Conservation (phyloP, 2,329 filamentous ascomycete genomes). For the Fusarium albidum region DNA sequence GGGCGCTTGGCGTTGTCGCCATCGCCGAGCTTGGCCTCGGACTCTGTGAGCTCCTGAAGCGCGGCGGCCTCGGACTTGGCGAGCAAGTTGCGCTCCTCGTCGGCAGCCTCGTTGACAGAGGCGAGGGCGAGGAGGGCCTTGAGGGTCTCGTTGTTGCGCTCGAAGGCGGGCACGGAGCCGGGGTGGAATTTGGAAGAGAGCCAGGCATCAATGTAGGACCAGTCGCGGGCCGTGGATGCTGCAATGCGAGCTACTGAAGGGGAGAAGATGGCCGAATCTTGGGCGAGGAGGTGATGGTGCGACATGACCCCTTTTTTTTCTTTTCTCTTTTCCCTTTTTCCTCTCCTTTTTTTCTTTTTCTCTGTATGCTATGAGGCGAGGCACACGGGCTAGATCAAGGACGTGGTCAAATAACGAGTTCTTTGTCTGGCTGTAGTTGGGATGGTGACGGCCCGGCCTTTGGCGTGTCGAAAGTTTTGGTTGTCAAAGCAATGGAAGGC, state of each 20-base stretch:
- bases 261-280: constrained; percentile 67
- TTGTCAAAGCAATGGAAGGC: constrained; percentile 8
- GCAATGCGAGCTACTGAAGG: constrained; percentile 76
- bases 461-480: neutral
- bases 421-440: neutral
- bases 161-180: constrained; percentile 74
- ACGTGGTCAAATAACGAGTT: neutral
- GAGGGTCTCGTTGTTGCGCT: constrained; percentile 86
- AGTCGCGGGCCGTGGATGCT: constrained; percentile 86
- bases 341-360: neutral
- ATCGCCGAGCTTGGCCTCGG: constrained; percentile 37
- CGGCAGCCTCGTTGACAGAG: constrained; percentile 77
- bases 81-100: constrained; percentile 71
- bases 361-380: neutral
- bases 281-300: constrained; percentile 36
- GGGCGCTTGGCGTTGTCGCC: constrained; percentile 20
- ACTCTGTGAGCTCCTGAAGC: constrained; percentile 57
- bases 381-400: too few relatives aligned
- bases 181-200: constrained; percentile 74
- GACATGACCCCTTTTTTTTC: constrained; percentile 25
- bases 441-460: too few relatives aligned
- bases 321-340: neutral
- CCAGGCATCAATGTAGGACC: constrained; percentile 89
- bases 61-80: constrained; percentile 67
- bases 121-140: constrained; percentile 78